Conservation (phyloP, 2,329 filamentous ascomycete genomes). For the Botrytis fabae region DNA sequence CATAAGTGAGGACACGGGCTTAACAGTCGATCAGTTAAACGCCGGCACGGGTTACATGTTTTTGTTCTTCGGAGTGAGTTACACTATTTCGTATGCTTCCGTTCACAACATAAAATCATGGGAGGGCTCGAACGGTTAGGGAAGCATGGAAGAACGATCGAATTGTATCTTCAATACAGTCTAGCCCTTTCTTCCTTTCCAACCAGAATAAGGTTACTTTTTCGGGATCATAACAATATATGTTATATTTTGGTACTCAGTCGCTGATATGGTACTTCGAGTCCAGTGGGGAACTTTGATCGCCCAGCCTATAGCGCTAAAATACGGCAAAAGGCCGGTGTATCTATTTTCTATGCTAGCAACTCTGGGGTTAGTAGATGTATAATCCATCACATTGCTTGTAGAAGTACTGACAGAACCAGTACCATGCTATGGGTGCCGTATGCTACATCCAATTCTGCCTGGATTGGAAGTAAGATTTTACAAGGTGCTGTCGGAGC, state of each 20-base stretch:
- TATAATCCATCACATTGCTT: neutral
- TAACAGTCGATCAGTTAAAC: conserved; percentile 48
- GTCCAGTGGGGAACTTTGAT: conserved; percentile 53
- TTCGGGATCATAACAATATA: neutral
- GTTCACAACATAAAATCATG: neutral
- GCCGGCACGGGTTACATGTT: conserved; percentile 55
- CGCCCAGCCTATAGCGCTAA: conserved; percentile 54
- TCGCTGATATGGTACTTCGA: conserved; percentile 28
- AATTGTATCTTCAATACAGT: neutral
- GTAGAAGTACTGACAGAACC: neutral
- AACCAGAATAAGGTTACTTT: neutral
- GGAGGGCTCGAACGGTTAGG: neutral
- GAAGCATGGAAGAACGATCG: neutral
- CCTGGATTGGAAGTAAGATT: conserved; percentile 41
- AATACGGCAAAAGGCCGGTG: conserved; percentile 46
- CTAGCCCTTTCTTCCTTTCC: neutral
- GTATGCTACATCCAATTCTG: conserved; percentile 40
- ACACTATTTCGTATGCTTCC: neutral
- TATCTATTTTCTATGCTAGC: conserved; percentile 40
- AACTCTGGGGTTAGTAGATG: conserved; percentile 30
- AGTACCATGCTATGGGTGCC: conserved; percentile 44
- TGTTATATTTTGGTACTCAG: neutral
- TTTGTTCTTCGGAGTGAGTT: conserved; percentile 38
- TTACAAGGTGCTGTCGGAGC: conserved; percentile 36
- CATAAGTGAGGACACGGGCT: conserved; percentile 49